Evolutionary conservation across 495 filamentous ascomycete species (phyloP), one percentile per base, ranked within the genome.

Genomic region (Bombardia bombarda): DNA sequence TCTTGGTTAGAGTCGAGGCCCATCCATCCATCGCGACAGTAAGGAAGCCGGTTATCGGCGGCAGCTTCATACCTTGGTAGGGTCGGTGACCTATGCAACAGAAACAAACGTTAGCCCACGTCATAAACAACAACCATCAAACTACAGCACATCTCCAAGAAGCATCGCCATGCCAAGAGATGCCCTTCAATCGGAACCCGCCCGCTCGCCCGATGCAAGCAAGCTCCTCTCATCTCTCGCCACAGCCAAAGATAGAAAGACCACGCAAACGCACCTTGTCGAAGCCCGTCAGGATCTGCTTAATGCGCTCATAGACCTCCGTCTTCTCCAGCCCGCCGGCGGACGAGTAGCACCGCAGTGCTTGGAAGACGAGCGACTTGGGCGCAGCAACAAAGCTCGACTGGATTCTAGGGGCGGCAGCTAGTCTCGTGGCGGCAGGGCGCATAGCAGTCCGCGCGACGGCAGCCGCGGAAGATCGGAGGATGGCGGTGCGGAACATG

Each of bases 241-340:
- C 13, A 13, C 9, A 28, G 1, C 26, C 6, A 2, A 8, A 9
- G 14, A 34, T 17, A 19, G 32, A 16, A 16, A 19, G 3, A 22
- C 9, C 34, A 19, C 32, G 10, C 33, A 39, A 47, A 58, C 82
- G 53, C 66, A 95, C 92, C 84, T 98, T 98, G 73, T 98, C 92
- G 69, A 97, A 98, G 62, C 84, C 87, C 62, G 84, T 83, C 64
- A 98, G 67, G 45, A 98, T 74, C 69, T 84, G 81, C 67, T 94
- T 77, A 76, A 98, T 97, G 57, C 92, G 82, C 38, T 85, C 84
- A 67, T 94, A 84, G 45, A 96, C 83, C 66, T 96, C 89, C 8
- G 78, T 70, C 75, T 87, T 84, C 45, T 75, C 69, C 32, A 96
- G 71, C 32, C 79, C 82, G 43, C 80, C 80, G 34, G 75, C 78